phyloP scores from a whole-genome alignment of 2,329 filamentous ascomycete species.

The Reticulascus tulasneorum region DNA sequence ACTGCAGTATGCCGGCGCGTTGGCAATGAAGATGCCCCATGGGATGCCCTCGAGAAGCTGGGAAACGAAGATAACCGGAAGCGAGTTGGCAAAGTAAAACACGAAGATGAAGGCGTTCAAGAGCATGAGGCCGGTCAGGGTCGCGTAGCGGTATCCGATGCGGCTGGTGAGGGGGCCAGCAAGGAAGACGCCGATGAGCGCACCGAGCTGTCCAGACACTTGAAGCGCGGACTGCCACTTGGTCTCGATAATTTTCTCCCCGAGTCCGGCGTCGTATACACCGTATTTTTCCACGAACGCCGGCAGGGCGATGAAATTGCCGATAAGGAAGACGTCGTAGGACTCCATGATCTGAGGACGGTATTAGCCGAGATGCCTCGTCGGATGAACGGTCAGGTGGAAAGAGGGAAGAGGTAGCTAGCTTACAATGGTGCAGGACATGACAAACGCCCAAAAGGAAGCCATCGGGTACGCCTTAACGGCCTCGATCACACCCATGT shows the following conservation, averaged over 20 bases:
- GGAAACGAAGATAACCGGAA: slow-evolving; percentile 42
- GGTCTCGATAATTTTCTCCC: slow-evolving; percentile 38
- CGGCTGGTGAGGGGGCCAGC: slow-evolving; percentile 57
- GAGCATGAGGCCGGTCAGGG: slow-evolving; percentile 49
- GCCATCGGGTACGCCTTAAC: slow-evolving; percentile 30
- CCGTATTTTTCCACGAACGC: slow-evolving; percentile 45
- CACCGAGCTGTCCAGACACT: slow-evolving; percentile 51
- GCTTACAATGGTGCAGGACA: slow-evolving; percentile 38
- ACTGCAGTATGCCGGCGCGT: slow-evolving; percentile 58
- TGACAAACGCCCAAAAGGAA: slow-evolving; percentile 33
- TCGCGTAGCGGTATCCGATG: slow-evolving; percentile 58
- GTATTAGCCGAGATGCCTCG: slow-evolving; percentile 12
- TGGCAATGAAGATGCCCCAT: slow-evolving; percentile 65
- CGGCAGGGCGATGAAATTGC: slow-evolving; percentile 51
- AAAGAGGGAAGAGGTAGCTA: not conserved
- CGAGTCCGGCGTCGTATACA: slow-evolving; percentile 23
- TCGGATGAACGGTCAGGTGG: slow-evolving; percentile 9
- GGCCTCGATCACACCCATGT: slow-evolving; percentile 30
- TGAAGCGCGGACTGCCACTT: slow-evolving; percentile 58
- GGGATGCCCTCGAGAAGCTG: slow-evolving; percentile 60
- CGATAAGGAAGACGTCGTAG: slow-evolving; percentile 59
- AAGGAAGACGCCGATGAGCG: slow-evolving; percentile 55
- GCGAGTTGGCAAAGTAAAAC: slow-evolving; percentile 41
- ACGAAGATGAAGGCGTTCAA: slow-evolving; percentile 57
- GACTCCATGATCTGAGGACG: slow-evolving; percentile 57